Evolutionary conservation across 306 rosid species (phyloP).

Genomic region (Dryas alaskensis): DNA sequence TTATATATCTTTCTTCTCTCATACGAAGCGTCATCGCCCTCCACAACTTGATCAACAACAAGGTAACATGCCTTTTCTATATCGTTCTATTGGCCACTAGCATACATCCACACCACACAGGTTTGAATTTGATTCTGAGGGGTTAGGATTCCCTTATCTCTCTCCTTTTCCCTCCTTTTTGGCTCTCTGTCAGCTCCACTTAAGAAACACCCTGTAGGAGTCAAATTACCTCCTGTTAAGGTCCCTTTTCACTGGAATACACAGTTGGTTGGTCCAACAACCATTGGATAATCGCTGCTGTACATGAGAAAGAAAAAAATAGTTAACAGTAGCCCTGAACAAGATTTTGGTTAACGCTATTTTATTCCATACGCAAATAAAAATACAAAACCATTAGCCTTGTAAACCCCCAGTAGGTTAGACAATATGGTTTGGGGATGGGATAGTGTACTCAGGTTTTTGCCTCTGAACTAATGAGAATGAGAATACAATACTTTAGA

Average conservation of each 20-base stretch:
- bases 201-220: neutral
- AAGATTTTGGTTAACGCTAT: too few relatives aligned
- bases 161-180: neutral
- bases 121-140: neutral
- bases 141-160: neutral
- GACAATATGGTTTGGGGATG: neutral
- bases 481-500: neutral
- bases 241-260: neutral
- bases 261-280: neutral
- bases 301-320: neutral
- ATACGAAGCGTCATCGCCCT: slow-evolving; percentile 65
- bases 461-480: neutral
- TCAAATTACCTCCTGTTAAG: neutral
- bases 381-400: neutral
- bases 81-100: neutral
- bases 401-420: neutral
- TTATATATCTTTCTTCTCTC: slow-evolving; percentile 57
- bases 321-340: neutral
- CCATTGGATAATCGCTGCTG: neutral
- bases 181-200: neutral
- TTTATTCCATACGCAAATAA: neutral
- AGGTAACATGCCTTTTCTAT: slow-evolving; percentile 30
- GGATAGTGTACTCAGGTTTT: neutral
- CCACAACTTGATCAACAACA: slow-evolving; percentile 67
- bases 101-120: neutral